Percentiles rank a stretch among this genome's conserved stretches.
Conservation (phyloP, 2,329 filamentous ascomycete genomes). For the Nannizziopsis barbatae region DNA sequence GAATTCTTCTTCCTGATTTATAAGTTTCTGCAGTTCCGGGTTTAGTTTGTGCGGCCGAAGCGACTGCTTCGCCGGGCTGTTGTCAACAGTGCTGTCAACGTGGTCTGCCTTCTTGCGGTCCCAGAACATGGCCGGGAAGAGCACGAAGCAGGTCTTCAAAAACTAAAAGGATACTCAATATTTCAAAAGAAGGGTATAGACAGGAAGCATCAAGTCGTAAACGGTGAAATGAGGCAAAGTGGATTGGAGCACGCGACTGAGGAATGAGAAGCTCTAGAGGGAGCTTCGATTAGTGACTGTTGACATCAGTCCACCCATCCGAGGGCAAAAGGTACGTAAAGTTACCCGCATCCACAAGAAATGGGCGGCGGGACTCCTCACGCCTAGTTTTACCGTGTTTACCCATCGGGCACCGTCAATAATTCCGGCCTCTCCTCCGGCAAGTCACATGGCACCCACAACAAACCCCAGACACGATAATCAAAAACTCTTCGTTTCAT, state of each 20-base stretch:
- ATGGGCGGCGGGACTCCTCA: background rate
- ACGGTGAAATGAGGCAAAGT: background rate
- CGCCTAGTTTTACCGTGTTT: constrained; percentile 5
- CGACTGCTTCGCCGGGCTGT: constrained; percentile 11
- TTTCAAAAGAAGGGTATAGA: background rate
- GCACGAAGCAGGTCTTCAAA: background rate
- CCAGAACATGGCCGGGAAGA: constrained; percentile 24
- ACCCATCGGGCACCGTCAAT: background rate
- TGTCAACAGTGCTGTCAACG: constrained; percentile 14
- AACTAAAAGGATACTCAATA: too few species aligned
- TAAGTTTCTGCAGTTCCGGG: constrained; percentile 44
- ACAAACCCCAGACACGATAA: constrained; percentile 4
- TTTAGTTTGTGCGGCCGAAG: constrained; percentile 35
- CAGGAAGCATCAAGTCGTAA: background rate
- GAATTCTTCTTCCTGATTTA: constrained; percentile 57
- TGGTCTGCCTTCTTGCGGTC: constrained; percentile 26
- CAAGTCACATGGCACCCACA: background rate
- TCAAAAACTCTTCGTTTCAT: too few species aligned
- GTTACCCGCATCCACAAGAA: constrained; percentile 1
- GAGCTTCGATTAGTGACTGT: background rate
- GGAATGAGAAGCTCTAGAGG: background rate
- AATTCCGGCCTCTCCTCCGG: background rate
- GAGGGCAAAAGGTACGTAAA: background rate
- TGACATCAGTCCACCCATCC: constrained; percentile 9
- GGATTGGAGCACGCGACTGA: constrained; percentile 4